Percentiles rank a stretch among this genome's conserved stretches.
Conservation (phyloP, 352 stramenopile species). For the Phytopythium cucurbitacearum region DNA sequence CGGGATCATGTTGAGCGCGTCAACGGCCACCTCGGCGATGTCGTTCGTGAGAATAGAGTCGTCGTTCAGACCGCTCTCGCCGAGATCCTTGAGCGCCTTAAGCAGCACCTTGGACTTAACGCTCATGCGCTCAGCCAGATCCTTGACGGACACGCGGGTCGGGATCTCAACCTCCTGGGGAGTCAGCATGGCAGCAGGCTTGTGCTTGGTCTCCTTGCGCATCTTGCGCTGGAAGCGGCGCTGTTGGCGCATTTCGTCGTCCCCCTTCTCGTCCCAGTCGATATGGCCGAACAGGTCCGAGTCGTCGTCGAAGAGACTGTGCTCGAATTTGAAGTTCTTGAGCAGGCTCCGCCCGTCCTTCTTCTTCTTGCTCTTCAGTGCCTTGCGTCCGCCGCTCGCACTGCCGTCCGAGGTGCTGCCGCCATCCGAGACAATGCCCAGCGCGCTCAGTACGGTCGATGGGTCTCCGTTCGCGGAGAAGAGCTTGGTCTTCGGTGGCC, state of each 20-base stretch:
- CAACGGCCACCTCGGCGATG: constrained; percentile 76
- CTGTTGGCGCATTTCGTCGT: constrained; percentile 55
- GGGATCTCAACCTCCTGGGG: constrained; percentile 81
- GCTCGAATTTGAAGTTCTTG: constrained; percentile 85
- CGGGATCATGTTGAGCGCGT: constrained; percentile 83
- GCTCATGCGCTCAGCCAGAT: constrained; percentile 77
- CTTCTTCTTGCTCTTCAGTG: constrained; percentile 72
- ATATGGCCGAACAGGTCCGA: constrained; percentile 72
- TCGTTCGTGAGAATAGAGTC: constrained; percentile 71
- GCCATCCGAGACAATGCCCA: constrained; percentile 23
- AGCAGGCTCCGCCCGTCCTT: constrained; percentile 66
- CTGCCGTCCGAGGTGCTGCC: constrained; percentile 8
- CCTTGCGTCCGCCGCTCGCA: constrained; percentile 27
- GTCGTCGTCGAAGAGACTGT: constrained; percentile 75
- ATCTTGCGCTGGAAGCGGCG: constrained; percentile 53
- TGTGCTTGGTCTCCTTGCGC: constrained; percentile 46
- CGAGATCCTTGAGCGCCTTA: constrained; percentile 53
- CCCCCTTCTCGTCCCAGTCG: constrained; percentile 55
- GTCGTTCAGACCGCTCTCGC: constrained; percentile 62
- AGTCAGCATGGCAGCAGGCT: constrained; percentile 28
- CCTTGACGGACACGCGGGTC: constrained; percentile 60
- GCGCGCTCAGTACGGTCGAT: constrained; percentile 22
- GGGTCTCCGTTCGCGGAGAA: constrained; percentile 24
- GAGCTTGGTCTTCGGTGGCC: constrained; percentile 25
- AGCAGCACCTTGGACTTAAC: constrained; percentile 72